A percentile compares a stretch with the other conserved stretches of the same genome.
Conservation (phyloP, 116 monocot species). For the Trichopus zeylanicus region DNA sequence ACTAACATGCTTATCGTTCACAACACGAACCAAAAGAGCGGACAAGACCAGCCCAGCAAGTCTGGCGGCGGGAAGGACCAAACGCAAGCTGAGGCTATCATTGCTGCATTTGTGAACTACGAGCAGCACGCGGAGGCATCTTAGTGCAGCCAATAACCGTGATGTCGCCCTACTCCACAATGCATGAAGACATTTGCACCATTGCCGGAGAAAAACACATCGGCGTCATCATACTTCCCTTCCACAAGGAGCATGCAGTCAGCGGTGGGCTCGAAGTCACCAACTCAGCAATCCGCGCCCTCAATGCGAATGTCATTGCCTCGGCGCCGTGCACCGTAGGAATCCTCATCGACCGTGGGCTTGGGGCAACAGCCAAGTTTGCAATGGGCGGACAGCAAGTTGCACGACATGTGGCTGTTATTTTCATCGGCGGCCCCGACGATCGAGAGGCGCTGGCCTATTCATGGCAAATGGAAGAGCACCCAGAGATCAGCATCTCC, state of each 20-base stretch:
- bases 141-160: constrained; percentile 48
- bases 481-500: constrained; percentile 26
- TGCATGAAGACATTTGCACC: constrained; percentile 61
- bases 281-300: constrained; percentile 40
- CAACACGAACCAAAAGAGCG: constrained; percentile 1
- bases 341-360: constrained; percentile 74
- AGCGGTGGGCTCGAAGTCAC: constrained; percentile 45
- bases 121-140: constrained; percentile 48
- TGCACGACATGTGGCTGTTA: constrained; percentile 35
- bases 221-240: constrained; percentile 64
- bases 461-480: constrained; percentile 43
- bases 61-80: neutral
- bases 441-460: constrained; percentile 66
- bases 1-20: constrained; percentile 47
- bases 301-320: constrained; percentile 48
- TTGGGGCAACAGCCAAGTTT: constrained; percentile 15
- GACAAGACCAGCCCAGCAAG: neutral
- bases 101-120: constrained; percentile 41
- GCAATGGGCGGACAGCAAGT: constrained; percentile 6
- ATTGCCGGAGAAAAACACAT: constrained; percentile 56
- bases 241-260: constrained; percentile 59
- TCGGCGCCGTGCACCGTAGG: constrained; percentile 74
- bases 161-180: constrained; percentile 46
- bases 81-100: constrained; percentile 33
- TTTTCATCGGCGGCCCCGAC: constrained; percentile 74